Base-by-base conservation (phyloP, 257 asterid genomes). In the Paulownia fortunei region DNA sequence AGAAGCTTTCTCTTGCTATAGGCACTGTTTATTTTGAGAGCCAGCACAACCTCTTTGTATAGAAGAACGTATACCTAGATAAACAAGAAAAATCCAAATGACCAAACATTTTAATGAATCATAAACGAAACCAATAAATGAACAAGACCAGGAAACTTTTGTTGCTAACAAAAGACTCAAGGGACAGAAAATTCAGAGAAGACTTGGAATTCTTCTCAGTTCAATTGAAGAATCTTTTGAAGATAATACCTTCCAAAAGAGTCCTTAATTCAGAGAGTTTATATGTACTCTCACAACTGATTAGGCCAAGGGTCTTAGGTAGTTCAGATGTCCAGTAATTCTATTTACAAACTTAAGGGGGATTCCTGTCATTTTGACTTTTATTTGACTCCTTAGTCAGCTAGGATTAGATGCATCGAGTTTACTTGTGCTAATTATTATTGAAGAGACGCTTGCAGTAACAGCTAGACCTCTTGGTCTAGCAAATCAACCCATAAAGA, bases 41-140 rank as follows among this genome's bases (percentile, higher is more conserved):
- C 98, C 64, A 91, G 80, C 71, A 97, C 91, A 72, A 93, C 95
- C 86, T 93, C 98, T 85, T 93, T 93, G 90, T 93, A 93, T 10
- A 93, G 83, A 82, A 94, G 94, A 88, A 92, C 87, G 84, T 87
- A 87, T 52, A 89, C 85, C 97, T 94, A 86, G 79, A 88, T 49
- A 70, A 70, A 52, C 21, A 70, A 60, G 72, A 80, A 34, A 66
- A 37, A 63, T 71, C 19, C 76, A 54, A 69, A 47, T 60, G 81
- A 82, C 56, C 79, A 75, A 44, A 56, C 41, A 72, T 79, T 80
- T 81, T 54, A 78, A 60, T 55, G 8, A 72, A 74, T 77, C 64
- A 54, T 56, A 69, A 61, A 70, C 68, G 36, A 47, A 46, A 80
- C 42, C n/a, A n/a, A n/a, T n/a, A n/a, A n/a, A n/a, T n/a, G n/a